Evolutionary conservation across 1,284 basidiomycete species (phyloP), one percentile per base, ranked within the genome.

Genomic region (Ustilago nuda): DNA sequence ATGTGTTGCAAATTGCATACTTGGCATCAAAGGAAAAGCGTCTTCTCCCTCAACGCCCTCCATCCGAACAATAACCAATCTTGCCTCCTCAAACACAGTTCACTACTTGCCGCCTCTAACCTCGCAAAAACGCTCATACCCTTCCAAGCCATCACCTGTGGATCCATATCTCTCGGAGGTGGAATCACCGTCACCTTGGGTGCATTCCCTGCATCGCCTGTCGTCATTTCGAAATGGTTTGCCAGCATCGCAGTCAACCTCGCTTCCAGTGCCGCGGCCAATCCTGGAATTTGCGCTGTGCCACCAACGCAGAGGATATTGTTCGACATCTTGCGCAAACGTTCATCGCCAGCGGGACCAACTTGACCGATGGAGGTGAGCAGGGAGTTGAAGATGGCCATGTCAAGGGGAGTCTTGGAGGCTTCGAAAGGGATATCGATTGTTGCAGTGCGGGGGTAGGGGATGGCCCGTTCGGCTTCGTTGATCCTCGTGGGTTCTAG

Each of bases 81-180:
- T 51, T 91, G 88, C 61, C 88, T 87, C 13, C 92, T 91, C 51
- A 98, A 88, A 94, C 96, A 98, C 75, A 98, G 87, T 81, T 99
- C 96, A 55, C 90, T 89, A 61, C 61, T 60, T 11, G 93, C 90
- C 1, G 91, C 90, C 56, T 98, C 96, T 89, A 99, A 92, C 86
- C 94, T 93, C 35, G 92, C 94, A 66, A 98, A 90, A 23, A 97
- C 94, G n/a, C 92, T 91, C 19, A 93, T 94, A 6, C 96, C 96
- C 86, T 98, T 98, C 96, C 96, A 99, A 27, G 91, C 91, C 46
- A 98, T 89, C 56, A 94, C 91, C 41, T 91, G 90, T 6, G 94
- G 94, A 86, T 98, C 95, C 66, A 98, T 91, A 67, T 95, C 94
- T 82, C 95, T 93, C 1, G 95, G 95, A 2, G 94, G 92, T 17